Base-by-base conservation (phyloP, 2,329 filamentous ascomycete genomes). In the Conoideocrella luteorostrata region DNA sequence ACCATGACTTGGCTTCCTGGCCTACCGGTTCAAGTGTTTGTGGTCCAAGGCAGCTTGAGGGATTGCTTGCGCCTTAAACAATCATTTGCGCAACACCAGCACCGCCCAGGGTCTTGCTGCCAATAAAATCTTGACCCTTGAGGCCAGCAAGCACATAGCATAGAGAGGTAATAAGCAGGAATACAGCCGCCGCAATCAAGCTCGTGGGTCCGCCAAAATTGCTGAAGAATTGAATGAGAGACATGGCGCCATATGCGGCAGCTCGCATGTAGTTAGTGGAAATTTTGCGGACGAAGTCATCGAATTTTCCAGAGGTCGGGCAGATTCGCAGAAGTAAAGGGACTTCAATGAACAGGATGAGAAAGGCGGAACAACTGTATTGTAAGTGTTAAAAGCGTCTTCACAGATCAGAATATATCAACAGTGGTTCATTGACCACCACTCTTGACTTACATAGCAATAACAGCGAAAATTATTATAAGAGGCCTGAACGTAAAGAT, bases 251-350 rank as follows among this genome's bases (percentile, higher is more conserved):
- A 68, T 98, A 98, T 61, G 95, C 84, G 46, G 73, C 85, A 17
- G 91, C 91, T 67, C 93, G 89, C 83, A 93, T 94, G 72, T 90
- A 97, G 74, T 96, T 97, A 47, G 90, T 95, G 51, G 88, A 88
- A 72, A 98, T 87, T 59, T 80, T 84, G 67, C 91, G 89, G 66
- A 98, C 91, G 63, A 89, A 84, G 53, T 70, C 72, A 65, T 98
- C 93, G 70, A 98, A 98, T 52, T 78, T 82, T 51, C 83, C 68
- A 12, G 91, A 97, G 5, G 93, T 98, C 46, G 93, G 93, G 72
- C 93, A 98, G 71, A 98, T 96, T 68, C 93, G 87, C 49, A 98
- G 83, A 46, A 98, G 86, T 47, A 97, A 83, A 22, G 93, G 93
- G 15, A 98, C 84, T 66, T 98, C 87, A 60, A 91, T 76, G 68